Base-by-base conservation (phyloP, 495 filamentous ascomycete species). In the Podospora australis region DNA sequence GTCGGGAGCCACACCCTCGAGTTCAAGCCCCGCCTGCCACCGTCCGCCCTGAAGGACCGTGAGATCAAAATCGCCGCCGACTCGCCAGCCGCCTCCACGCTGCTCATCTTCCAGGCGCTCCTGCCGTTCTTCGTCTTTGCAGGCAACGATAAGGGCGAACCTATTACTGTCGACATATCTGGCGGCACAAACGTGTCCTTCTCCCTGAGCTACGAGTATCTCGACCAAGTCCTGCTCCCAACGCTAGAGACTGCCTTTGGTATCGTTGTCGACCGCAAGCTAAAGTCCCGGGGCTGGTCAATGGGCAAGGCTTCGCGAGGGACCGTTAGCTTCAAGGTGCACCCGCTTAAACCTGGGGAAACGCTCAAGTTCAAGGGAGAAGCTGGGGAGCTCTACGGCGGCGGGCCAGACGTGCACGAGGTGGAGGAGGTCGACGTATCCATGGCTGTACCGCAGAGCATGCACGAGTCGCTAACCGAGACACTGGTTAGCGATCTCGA, bases 91-190 rank as follows among this genome's bases (percentile, higher is more conserved):
- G 68, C 72, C 0, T 80, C 76, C 35, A 75, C 87, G 0, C 69
- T 81, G 45, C 71, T 94, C n/a, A 78, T 91, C 22, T 78, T 92
- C 53, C 89, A 95, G 64, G 84, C 89, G 2, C 65, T 95, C 3
- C 78, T 94, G 32, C 89, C 89, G 0, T 90, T 83, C 62, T 62
- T 92, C 2, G 62, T 94, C 2, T 80, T 83, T 49, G 73, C 79
- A 1, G 71, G 70, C 24, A 68, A 60, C 35, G 65, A 62, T 4
- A 52, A 43, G 23, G 58, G 56, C 11, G 60, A 68, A 2, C 72
- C 70, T 1, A 68, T 81, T 25, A 68, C 68, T 14, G 58, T 91
- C 3, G 77, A 72, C 13, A 81, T 95, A 14, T 75, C 73, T 2
- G 89, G 89, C 14, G 88, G 88, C 13, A 92, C 88, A 2, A 91